phyloP scores from a whole-genome alignment of 2,329 filamentous ascomycete species.

The Colletotrichum sp. region DNA sequence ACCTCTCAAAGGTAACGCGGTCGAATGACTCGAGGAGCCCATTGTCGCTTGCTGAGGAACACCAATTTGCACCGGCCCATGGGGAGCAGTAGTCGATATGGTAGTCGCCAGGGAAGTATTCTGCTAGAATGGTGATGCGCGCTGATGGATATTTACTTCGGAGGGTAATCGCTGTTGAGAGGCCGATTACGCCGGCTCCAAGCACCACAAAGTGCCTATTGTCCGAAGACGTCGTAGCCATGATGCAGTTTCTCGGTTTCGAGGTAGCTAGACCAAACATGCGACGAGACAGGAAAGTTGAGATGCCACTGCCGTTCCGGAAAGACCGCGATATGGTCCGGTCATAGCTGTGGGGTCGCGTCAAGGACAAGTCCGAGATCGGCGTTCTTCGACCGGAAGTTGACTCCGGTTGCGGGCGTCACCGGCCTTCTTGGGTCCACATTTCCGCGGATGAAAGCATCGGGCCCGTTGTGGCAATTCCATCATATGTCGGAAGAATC shows the following conservation, averaged over 20 bases:
- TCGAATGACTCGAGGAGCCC: constrained; percentile 19
- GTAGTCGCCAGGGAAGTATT: constrained; percentile 94
- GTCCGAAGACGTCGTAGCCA: background rate
- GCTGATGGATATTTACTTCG: background rate
- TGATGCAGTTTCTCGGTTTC: background rate
- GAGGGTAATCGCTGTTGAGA: constrained; percentile 75
- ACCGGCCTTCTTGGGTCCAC: background rate
- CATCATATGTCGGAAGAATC: background rate
- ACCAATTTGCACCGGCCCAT: constrained; percentile 80
- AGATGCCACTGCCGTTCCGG: background rate
- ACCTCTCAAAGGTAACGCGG: constrained; percentile 23
- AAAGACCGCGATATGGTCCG: background rate
- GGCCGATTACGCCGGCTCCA: constrained; percentile 74
- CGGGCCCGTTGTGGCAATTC: background rate
- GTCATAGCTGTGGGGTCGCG: background rate
- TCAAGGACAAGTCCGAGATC: background rate
- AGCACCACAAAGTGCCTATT: constrained; percentile 56
- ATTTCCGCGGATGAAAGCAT: background rate
- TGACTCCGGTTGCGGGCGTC: background rate
- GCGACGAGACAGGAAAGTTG: background rate
- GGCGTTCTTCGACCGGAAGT: background rate
- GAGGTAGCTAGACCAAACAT: background rate
- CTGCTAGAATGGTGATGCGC: constrained; percentile 73
- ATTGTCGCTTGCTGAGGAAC: constrained; percentile 67
- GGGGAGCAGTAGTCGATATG: constrained; percentile 90